Evolutionary conservation across 768 basidiomycete species (phyloP).

Genomic region (Rhizopogon salebrosus): DNA sequence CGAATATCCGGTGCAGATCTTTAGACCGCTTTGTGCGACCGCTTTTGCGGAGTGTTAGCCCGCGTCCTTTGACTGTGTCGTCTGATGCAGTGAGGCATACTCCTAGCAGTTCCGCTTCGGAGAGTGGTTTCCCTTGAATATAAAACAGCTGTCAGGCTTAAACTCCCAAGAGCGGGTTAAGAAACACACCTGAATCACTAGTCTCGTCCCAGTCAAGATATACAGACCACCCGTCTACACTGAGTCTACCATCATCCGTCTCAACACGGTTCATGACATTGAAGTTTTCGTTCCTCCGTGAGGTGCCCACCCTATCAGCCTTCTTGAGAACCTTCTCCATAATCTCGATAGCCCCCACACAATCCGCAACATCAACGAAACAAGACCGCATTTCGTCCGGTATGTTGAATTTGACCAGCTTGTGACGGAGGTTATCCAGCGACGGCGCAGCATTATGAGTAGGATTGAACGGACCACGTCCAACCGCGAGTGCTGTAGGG

Average conservation of each 20-base stretch:
- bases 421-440: constrained; percentile 75
- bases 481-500: constrained; percentile 45
- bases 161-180: too few relatives aligned
- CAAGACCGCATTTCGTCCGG: constrained; percentile 76
- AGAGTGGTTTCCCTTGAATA: constrained; percentile 61
- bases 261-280: constrained; percentile 52
- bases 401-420: constrained; percentile 83
- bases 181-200: constrained; percentile 45
- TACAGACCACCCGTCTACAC: constrained; percentile 87
- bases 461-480: constrained; percentile 56
- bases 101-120: constrained; percentile 73
- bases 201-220: constrained; percentile 59
- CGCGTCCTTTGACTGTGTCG: constrained; percentile 74
- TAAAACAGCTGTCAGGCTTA: constrained; percentile 3
- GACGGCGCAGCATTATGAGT: constrained; percentile 42
- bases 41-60: constrained; percentile 66
- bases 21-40: constrained; percentile 35
- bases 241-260: constrained; percentile 68
- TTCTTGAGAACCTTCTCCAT: constrained; percentile 88
- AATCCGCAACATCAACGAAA: constrained; percentile 78
- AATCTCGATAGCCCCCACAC: constrained; percentile 78
- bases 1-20: constrained; percentile 42
- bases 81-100: constrained; percentile 81
- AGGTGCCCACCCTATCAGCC: constrained; percentile 59
- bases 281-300: constrained; percentile 38